A percentile compares a stretch with the other conserved stretches of the same genome.
Conservation (phyloP, 371 early-diverging fungal genomes). For the Apophysomyces sp. region DNA sequence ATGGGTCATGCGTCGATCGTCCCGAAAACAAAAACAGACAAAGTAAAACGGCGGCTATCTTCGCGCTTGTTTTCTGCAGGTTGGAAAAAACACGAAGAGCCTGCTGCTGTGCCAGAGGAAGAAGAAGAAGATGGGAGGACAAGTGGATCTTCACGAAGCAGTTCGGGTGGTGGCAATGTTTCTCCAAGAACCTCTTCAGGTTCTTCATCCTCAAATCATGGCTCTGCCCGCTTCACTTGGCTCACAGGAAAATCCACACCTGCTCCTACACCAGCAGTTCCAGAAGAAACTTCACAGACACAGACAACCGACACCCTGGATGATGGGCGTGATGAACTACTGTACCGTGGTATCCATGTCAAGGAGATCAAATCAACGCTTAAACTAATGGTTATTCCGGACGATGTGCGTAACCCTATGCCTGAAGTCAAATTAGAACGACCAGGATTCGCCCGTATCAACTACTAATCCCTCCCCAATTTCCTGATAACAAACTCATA, state of each 20-base stretch:
- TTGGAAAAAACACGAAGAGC: conserved; percentile 2
- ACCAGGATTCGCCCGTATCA: conserved; percentile 49
- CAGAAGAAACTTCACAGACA: neutral
- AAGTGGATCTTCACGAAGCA: conserved; percentile 12
- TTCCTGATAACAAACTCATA: neutral
- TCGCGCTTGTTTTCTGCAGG: neutral
- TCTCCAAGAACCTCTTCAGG: conserved; percentile 12
- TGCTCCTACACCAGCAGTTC: neutral
- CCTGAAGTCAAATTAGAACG: conserved; percentile 40
- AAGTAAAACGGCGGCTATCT: conserved; percentile 1
- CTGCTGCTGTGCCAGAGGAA: neutral
- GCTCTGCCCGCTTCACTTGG: conserved; percentile 18
- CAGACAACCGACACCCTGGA: conserved; percentile 9
- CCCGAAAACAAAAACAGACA: conserved; percentile 7
- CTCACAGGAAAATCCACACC: neutral
- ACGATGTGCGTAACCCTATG: conserved; percentile 40
- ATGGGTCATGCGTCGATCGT: conserved; percentile 48
- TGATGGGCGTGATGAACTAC: conserved; percentile 42
- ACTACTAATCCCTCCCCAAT: conserved; percentile 17
- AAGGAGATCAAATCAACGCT: conserved; percentile 53
- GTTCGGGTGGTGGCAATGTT: neutral
- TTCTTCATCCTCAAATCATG: neutral
- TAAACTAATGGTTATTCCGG: conserved; percentile 47
- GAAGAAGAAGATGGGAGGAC: neutral
- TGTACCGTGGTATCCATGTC: conserved; percentile 49